A percentile compares a stretch with the other conserved stretches of the same genome.
These are phyloP conservation scores for Grifola frondosa DNA, from an alignment of 1,284 basidiomycete species.

Conservation along the genomic window DNA sequence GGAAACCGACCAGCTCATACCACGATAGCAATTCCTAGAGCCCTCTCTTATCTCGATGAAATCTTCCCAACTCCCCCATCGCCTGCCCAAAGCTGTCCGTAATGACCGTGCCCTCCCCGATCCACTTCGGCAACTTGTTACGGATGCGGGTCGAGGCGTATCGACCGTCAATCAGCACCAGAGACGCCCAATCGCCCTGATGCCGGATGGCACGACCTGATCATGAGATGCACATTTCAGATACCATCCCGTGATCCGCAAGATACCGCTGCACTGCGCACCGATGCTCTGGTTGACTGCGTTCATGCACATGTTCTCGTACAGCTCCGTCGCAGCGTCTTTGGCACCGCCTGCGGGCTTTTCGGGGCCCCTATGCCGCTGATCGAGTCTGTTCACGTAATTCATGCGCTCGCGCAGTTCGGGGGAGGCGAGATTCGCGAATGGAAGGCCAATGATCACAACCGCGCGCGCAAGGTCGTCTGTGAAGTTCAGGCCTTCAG, in stretches of 20 bases:
- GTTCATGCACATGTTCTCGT: conserved; percentile 95
- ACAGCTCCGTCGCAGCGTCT: conserved; percentile 81
- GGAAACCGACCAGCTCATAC: neutral
- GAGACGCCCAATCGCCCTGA: conserved; percentile 80
- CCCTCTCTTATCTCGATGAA: conserved; percentile 55
- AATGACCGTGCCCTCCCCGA: conserved; percentile 63
- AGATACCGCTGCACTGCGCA: no score
- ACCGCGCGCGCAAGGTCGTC: conserved; percentile 89
- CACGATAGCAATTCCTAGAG: neutral
- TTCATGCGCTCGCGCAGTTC: conserved; percentile 92
- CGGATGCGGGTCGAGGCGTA: conserved; percentile 70
- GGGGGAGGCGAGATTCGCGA: conserved; percentile 87
- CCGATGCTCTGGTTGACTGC: conserved; percentile 98
- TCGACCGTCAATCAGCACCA: conserved; percentile 82
- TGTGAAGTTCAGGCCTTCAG: conserved; percentile 96
- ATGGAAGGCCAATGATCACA: conserved; percentile 89
- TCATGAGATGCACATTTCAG: conserved; percentile 1
- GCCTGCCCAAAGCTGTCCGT: conserved; percentile 74
- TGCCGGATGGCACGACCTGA: conserved; percentile 89
- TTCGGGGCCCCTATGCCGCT: conserved; percentile 30
- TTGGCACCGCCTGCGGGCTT: conserved; percentile 45
- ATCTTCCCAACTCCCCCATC: conserved; percentile 68
- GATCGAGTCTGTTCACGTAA: conserved; percentile 68
- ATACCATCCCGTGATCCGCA: no score
- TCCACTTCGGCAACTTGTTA: conserved; percentile 86